Evolutionary conservation across 805 yeast species (phyloP).

Genomic region (Lipomyces yamadae): DNA sequence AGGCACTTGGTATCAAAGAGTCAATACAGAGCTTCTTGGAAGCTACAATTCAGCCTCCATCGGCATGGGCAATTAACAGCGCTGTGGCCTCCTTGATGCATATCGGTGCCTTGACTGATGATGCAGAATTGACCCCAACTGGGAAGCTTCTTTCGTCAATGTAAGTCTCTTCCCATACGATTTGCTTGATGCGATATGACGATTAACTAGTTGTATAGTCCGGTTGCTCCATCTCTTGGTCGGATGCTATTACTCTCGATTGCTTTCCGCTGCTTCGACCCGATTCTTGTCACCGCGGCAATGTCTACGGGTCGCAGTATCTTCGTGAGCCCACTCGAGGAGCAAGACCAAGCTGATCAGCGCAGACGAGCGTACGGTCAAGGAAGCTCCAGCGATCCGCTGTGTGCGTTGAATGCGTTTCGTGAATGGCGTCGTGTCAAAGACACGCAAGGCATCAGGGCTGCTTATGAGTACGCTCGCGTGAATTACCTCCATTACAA

Average conservation of each 20-base stretch:
- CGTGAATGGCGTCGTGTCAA: slow-evolving; percentile 26
- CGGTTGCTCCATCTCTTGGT: slow-evolving; percentile 28
- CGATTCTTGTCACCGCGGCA: slow-evolving; percentile 32
- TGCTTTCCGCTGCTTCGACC: slow-evolving; percentile 35
- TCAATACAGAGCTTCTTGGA: slow-evolving; percentile 20
- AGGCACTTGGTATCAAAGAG: slow-evolving; percentile 28
- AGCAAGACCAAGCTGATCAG: neutral
- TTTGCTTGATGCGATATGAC: neutral
- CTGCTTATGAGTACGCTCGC: slow-evolving; percentile 27
- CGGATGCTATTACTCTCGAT: slow-evolving; percentile 34
- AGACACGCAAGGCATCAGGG: slow-evolving; percentile 8
- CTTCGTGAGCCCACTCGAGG: slow-evolving; percentile 24
- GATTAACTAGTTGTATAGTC: slow-evolving; percentile 10
- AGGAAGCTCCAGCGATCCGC: slow-evolving; percentile 20
- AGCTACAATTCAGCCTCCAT: slow-evolving; percentile 36
- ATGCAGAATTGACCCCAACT: slow-evolving; percentile 30
- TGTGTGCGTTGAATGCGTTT: slow-evolving; percentile 32
- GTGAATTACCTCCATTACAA: slow-evolving; percentile 15
- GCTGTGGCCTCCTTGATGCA: slow-evolving; percentile 27
- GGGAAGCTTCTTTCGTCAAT: slow-evolving; percentile 30
- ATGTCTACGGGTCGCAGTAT: slow-evolving; percentile 16
- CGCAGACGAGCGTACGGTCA: slow-evolving; percentile 15
- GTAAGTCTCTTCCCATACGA: slow-evolving; percentile 7
- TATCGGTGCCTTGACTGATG: slow-evolving; percentile 33
- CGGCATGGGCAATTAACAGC: slow-evolving; percentile 15